Percentiles rank a stretch among this genome's conserved stretches.
Conservation (phyloP, 441 rosid species). For the Eugenia klotzschiana region DNA sequence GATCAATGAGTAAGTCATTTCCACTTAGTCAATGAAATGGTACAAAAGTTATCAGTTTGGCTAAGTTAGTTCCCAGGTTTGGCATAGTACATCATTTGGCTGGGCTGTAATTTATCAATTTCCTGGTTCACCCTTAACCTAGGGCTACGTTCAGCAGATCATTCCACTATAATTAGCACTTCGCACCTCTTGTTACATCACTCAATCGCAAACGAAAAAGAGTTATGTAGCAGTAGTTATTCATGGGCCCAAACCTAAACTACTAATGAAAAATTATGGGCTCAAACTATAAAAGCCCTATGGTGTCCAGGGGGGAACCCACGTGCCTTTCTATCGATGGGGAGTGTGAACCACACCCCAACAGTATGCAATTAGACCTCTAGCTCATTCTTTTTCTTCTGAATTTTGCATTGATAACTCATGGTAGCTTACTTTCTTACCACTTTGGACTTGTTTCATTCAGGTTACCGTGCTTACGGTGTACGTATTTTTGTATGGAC, state of each 20-base stretch:
- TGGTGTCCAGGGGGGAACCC: too few relatives aligned
- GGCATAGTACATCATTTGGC: neutral
- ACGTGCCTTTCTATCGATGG: neutral
- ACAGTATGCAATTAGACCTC: neutral
- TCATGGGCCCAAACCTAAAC: too few relatives aligned
- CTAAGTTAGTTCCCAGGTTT: neutral
- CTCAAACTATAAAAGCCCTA: too few relatives aligned
- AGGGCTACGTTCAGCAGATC: too few relatives aligned
- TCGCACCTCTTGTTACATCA: too few relatives aligned
- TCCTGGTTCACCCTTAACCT: too few relatives aligned
- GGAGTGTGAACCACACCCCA: neutral
- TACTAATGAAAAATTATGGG: too few relatives aligned
- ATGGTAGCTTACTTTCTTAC: neutral
- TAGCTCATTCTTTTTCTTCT: neutral
- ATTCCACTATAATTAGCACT: too few relatives aligned
- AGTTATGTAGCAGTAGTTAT: too few relatives aligned
- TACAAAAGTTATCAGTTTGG: neutral
- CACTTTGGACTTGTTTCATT: constrained; percentile 4
- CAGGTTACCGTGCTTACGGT: constrained; percentile 81
- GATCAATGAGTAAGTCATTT: neutral
- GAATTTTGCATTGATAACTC: neutral
- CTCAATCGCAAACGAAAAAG: too few relatives aligned
- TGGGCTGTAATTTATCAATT: neutral
- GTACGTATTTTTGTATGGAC: constrained; percentile 91
- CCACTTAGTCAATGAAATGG: neutral